These are phyloP conservation scores for Annulohypoxylon nitens DNA, from an alignment of 495 filamentous ascomycete genomes.

Conservation along the genomic window DNA sequence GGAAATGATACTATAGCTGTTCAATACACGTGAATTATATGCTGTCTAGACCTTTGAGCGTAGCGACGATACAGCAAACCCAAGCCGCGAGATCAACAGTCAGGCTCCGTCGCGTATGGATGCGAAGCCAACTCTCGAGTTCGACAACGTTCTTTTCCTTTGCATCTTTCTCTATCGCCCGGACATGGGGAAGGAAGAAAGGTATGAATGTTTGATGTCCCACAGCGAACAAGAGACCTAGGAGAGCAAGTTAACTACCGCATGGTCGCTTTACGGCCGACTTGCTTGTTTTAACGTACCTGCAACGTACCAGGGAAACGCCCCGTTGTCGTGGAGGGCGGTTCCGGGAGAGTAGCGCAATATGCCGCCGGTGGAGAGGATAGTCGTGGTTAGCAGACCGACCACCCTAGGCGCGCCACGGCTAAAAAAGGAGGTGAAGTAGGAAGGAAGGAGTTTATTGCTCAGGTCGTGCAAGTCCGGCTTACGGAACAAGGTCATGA, in stretches of 20 bases:
- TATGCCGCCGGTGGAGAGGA: background rate
- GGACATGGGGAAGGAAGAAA: constrained; percentile 12
- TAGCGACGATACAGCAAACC: constrained; percentile 31
- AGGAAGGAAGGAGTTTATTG: constrained; percentile 27
- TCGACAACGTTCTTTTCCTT: constrained; percentile 22
- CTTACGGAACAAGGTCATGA: constrained; percentile 14
- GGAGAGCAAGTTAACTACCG: background rate
- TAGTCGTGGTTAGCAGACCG: constrained; percentile 8
- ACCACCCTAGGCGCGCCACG: constrained; percentile 18
- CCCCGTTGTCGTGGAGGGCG: background rate
- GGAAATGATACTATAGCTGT: too few species aligned
- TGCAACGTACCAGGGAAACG: constrained; percentile 11
- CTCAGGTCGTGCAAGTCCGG: constrained; percentile 13
- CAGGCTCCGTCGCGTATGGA: constrained; percentile 9
- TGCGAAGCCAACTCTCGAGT: constrained; percentile 19
- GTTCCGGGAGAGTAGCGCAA: background rate
- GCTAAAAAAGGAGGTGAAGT: constrained; percentile 25
- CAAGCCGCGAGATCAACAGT: constrained; percentile 27
- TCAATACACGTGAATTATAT: too few species aligned
- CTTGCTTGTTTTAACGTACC: background rate
- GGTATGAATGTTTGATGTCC: constrained; percentile 24
- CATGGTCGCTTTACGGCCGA: too few species aligned
- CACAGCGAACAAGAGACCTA: constrained; percentile 1
- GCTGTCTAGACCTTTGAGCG: background rate
- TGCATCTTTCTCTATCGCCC: background rate